Evolutionary conservation across 345 rosid genomes (phyloP).

Genomic region (Lenwebbia sp.): DNA sequence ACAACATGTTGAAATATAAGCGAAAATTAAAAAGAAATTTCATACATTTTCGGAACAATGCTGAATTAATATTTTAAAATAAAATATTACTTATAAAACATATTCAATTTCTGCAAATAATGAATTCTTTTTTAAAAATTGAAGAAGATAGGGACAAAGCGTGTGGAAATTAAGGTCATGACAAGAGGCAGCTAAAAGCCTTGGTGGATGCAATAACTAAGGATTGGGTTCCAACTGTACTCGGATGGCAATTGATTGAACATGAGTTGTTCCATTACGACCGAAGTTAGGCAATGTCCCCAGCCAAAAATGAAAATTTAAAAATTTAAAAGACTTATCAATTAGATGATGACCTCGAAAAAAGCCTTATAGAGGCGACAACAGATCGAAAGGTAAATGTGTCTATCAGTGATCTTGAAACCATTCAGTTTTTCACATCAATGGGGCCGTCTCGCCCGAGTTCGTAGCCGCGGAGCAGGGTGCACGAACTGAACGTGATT

Average conservation of each 20-base stretch:
- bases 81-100: not conserved
- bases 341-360: not conserved
- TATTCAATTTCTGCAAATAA: not conserved
- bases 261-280: not conserved
- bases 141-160: not conserved
- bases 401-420: not conserved
- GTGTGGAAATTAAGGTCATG: not conserved
- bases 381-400: not conserved
- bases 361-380: not conserved
- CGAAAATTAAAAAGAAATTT: not conserved
- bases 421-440: no score
- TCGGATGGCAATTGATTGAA: not conserved
- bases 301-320: no score
- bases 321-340: not conserved
- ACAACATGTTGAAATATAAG: not conserved
- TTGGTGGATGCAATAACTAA: not conserved
- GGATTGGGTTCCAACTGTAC: not conserved
- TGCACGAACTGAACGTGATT: no score
- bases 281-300: no score
- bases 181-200: not conserved
- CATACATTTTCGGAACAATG: not conserved
- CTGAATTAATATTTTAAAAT: not conserved
- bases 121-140: not conserved
- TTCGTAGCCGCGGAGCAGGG: no score
- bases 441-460: not conserved